Base-by-base conservation (phyloP, 495 filamentous ascomycete species). In the Lindgomyces ingoldianus region DNA sequence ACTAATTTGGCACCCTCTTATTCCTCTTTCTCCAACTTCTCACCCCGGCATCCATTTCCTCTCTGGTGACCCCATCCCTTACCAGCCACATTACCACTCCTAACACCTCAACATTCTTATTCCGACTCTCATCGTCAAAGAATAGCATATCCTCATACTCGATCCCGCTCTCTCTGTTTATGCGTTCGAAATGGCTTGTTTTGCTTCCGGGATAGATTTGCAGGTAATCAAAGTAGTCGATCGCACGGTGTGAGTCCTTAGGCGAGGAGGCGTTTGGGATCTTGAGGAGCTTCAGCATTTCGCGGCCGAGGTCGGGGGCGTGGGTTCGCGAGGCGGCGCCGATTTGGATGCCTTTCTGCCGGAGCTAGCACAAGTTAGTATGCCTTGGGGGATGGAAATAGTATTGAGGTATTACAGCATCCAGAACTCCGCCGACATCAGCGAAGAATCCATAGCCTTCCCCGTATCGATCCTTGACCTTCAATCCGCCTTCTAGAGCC, bases 131-230 rank as follows among this genome's bases (percentile, higher is more conserved):
- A 65, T 98, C 93, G 68, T 98, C 93, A 70, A 97, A 98, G 69
- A 98, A 98, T 62, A 98, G 71, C 90, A 97, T 96, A 47, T 97
- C 90, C 45, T 85, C 81, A 70, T 86, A 96, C 49, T 76, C 75
- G 18, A 90, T 71, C 48, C 85, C 84, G 24, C 86, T 90, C 22
- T 82, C 76, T 75, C 87, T 83, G 1, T 88, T 79, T 54, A 98
- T 78, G 12, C 80, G 77, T 67, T 84, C 77, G 65, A 98, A 95
- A 75, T 98, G 94, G 72, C 85, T 82, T 18, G 88, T 86, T 82
- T 98, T 98, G 62, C 81, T 89, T 1, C 85, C 87, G 0, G 93
- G 91, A 72, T 93, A 98, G 42, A 97, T 96, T 80, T 97, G 90
- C 49, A 95, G 65, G n/a, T 81, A 77, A 63, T 94, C 90, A 72